Conservation (phyloP, 805 yeast species). For the Pichia ethanolica region DNA sequence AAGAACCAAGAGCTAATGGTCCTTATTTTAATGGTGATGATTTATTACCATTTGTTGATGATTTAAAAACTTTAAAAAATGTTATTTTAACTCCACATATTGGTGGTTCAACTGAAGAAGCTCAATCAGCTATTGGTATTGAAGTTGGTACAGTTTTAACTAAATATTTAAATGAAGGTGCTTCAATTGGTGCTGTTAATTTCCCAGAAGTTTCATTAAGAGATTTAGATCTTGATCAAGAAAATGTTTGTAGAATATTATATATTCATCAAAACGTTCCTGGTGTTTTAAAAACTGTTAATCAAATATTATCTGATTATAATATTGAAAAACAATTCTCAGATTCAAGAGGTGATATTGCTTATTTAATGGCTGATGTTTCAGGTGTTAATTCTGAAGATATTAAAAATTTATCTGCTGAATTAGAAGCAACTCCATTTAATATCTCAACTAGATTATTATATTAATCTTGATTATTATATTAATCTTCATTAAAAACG, state of each 20-base stretch:
- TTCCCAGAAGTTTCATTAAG: slow-evolving; percentile 97
- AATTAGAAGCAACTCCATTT: slow-evolving; percentile 82
- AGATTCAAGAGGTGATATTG: slow-evolving; percentile 94
- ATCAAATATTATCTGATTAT: slow-evolving; percentile 88
- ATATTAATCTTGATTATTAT: slow-evolving; percentile 58
- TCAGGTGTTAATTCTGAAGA: slow-evolving; percentile 76
- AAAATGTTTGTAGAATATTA: slow-evolving; percentile 83
- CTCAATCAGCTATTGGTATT: slow-evolving; percentile 94
- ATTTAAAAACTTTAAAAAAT: slow-evolving; percentile 74
- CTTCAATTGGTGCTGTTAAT: slow-evolving; percentile 90
- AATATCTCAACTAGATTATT: slow-evolving; percentile 86
- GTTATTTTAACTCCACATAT: slow-evolving; percentile 94
- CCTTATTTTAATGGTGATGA: slow-evolving; percentile 58
- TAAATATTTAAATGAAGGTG: slow-evolving; percentile 93
- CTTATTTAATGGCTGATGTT: slow-evolving; percentile 97
- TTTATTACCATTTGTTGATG: slow-evolving; percentile 78
- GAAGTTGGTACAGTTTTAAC: slow-evolving; percentile 85
- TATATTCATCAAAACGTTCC: slow-evolving; percentile 98
- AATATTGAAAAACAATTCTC: slow-evolving; percentile 97
- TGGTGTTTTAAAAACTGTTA: slow-evolving; percentile 95
- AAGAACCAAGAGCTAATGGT: slow-evolving; percentile 97
- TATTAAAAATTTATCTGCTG: slow-evolving; percentile 76
- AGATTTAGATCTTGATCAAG: slow-evolving; percentile 79
- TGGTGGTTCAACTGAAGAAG: slow-evolving; percentile 99
- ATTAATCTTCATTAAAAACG: slow-evolving; percentile 42